These are phyloP conservation scores for Phaffia australis DNA, from an alignment of 768 basidiomycete genomes.

Conservation along the genomic window DNA sequence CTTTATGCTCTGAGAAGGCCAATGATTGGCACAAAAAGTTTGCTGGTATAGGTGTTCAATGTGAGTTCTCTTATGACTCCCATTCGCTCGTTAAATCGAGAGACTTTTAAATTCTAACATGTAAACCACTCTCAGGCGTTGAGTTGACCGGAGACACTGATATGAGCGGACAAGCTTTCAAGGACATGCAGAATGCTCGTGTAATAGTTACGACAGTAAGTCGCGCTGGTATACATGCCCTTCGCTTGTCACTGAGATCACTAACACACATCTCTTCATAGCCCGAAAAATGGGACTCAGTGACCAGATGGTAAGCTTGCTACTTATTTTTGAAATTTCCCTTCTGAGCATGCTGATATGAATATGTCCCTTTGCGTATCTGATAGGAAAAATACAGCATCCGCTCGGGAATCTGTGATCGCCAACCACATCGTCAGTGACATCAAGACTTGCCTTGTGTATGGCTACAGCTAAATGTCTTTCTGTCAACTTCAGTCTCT, in stretches of 20 bases:
- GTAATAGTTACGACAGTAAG: slow-evolving; percentile 77
- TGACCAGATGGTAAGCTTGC: slow-evolving; percentile 62
- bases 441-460: neutral
- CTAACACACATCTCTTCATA: slow-evolving; percentile 1
- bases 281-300: slow-evolving; percentile 94
- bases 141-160: slow-evolving; percentile 87
- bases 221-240: neutral
- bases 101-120: slow-evolving; percentile 6
- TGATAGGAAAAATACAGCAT: too few relatives aligned
- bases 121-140: slow-evolving; percentile 47
- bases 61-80: slow-evolving; percentile 40
- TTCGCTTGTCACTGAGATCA: slow-evolving; percentile 1
- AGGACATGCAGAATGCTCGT: slow-evolving; percentile 60
- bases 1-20: slow-evolving; percentile 72
- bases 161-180: slow-evolving; percentile 54
- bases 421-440: neutral
- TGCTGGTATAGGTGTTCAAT: slow-evolving; percentile 59
- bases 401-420: neutral
- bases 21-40: slow-evolving; percentile 80
- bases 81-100: neutral
- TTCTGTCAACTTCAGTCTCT: neutral
- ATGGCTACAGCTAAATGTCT: neutral
- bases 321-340: neutral
- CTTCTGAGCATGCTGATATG: neutral
- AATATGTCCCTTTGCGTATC: slow-evolving; percentile 11